A percentile compares a stretch with the other conserved stretches of the same genome.
phyloP scores from a whole-genome alignment of 495 filamentous ascomycete species.

The Penicillium nucicola region DNA sequence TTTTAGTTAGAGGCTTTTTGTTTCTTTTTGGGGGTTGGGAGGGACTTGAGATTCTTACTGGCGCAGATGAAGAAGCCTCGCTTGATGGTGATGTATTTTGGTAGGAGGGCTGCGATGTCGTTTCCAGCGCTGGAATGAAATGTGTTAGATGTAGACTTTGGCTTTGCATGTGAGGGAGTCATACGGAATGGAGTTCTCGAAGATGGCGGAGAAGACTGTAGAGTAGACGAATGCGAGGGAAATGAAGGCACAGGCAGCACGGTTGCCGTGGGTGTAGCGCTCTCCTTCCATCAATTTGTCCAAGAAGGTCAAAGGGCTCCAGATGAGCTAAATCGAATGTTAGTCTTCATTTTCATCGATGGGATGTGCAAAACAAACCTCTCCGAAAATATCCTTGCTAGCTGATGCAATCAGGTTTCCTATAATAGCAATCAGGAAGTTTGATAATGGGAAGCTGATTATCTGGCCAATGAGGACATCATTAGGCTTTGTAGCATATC shows the following conservation, averaged over 20 bases:
- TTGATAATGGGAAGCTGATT: conserved; percentile 32
- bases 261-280: conserved; percentile 22
- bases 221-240: conserved; percentile 25
- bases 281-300: conserved; percentile 27
- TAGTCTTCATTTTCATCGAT: neutral
- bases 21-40: neutral
- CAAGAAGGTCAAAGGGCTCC: conserved; percentile 22
- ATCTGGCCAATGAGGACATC: conserved; percentile 34
- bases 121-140: conserved; percentile 20
- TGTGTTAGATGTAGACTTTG: neutral
- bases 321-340: conserved; percentile 16
- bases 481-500: conserved; percentile 32
- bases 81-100: conserved; percentile 28
- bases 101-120: conserved; percentile 28
- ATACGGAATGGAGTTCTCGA: conserved; percentile 32
- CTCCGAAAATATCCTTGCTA: conserved; percentile 19
- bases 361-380: conserved; percentile 4
- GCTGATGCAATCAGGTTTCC: conserved; percentile 22
- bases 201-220: conserved; percentile 24
- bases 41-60: neutral
- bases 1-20: neutral
- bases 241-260: conserved; percentile 23
- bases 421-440: conserved; percentile 21
- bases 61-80: conserved; percentile 31
- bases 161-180: neutral